Conservation (phyloP, 805 yeast genomes). For the Metschnikowia kunwiensis region DNA sequence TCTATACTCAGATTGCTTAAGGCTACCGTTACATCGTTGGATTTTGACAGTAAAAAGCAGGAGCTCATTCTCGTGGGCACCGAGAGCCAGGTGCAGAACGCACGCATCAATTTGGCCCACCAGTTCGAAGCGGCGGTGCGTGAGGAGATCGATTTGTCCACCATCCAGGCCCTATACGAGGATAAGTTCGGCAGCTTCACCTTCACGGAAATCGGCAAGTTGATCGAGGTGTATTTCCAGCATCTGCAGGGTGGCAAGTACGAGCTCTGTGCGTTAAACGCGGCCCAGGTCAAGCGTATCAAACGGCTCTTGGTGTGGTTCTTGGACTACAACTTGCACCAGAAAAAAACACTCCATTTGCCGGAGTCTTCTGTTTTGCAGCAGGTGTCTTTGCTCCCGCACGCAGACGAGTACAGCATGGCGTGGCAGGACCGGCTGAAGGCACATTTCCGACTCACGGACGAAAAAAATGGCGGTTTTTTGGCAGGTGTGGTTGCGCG, state of each 20-base stretch:
- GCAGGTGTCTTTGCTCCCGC: constrained; percentile 22
- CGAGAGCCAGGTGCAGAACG: constrained; percentile 40
- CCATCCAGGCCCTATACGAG: constrained; percentile 25
- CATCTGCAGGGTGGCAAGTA: constrained; percentile 26
- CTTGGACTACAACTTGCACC: constrained; percentile 32
- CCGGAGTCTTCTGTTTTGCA: constrained; percentile 12
- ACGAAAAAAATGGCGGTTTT: neutral
- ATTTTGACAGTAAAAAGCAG: constrained; percentile 29
- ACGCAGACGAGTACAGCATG: constrained; percentile 29
- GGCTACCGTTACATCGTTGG: constrained; percentile 39
- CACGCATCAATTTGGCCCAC: constrained; percentile 37
- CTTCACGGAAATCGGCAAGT: constrained; percentile 25
- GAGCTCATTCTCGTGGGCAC: constrained; percentile 40
- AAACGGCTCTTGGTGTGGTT: constrained; percentile 40
- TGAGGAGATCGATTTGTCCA: constrained; percentile 32
- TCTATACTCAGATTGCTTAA: constrained; percentile 37
- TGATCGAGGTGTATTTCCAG: constrained; percentile 37
- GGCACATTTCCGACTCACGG: constrained; percentile 15
- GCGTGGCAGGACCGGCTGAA: constrained; percentile 30
- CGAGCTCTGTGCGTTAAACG: constrained; percentile 29
- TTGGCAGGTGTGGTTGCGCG: constrained; percentile 4
- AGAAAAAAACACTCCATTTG: constrained; percentile 19
- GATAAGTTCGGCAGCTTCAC: constrained; percentile 29
- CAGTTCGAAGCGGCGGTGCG: constrained; percentile 27
- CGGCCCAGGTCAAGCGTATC: constrained; percentile 30